A percentile compares a stretch with the other conserved stretches of the same genome.
Evolutionary conservation across 2,329 filamentous ascomycete genomes (phyloP).

Genomic region (Ilyonectria sp.): DNA sequence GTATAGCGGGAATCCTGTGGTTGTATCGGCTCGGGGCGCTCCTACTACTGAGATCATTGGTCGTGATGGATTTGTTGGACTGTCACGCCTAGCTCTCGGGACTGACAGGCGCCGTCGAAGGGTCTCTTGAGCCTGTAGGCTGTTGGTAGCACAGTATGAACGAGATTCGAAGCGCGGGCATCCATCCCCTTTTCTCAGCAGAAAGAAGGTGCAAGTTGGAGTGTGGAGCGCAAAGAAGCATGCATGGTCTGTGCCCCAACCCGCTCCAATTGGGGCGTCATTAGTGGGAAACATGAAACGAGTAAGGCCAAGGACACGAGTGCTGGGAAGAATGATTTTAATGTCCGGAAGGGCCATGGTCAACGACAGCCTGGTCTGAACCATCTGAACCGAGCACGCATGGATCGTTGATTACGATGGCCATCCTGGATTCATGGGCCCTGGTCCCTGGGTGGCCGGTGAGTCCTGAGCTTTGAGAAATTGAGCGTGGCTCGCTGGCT

Average conservation of each 20-base stretch:
- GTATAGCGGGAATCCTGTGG: conserved; percentile 13
- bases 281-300: conserved; percentile 51
- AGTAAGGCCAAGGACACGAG: conserved; percentile 33
- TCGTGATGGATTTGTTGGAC: conserved; percentile 5
- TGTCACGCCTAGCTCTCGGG: conserved; percentile 14
- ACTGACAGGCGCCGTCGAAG: background rate
- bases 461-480: background rate
- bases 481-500: background rate
- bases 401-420: conserved; percentile 27
- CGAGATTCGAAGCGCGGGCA: background rate
- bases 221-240: conserved; percentile 35
- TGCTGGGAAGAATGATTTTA: conserved; percentile 33
- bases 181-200: conserved; percentile 14
- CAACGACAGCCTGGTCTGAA: conserved; percentile 23
- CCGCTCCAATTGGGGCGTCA: conserved; percentile 42
- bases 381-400: conserved; percentile 18
- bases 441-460: background rate
- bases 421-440: conserved; percentile 5
- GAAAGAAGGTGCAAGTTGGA: conserved; percentile 16
- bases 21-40: conserved; percentile 20
- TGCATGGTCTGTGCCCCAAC: conserved; percentile 39
- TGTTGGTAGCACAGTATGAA: background rate
- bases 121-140: background rate
- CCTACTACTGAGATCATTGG: conserved; percentile 13
- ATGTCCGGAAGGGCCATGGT: conserved; percentile 38